Base-by-base conservation (phyloP, 768 basidiomycete genomes). In the Suillus variegatus region DNA sequence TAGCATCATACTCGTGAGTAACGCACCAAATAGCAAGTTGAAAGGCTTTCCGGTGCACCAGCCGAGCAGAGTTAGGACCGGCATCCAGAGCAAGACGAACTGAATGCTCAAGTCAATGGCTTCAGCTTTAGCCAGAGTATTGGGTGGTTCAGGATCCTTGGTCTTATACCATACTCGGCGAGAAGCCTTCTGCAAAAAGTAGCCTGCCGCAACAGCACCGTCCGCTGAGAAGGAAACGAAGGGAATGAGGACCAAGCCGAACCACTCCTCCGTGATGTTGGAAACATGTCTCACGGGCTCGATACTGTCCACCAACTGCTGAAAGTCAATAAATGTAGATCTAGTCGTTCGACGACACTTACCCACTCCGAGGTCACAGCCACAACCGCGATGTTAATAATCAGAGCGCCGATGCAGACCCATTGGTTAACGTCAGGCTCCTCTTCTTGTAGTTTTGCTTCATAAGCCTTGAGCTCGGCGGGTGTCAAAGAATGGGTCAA, bases 81-180 rank as follows among this genome's bases (percentile, higher is more conserved):
- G 91, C 85, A 88, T 89, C 91, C 91, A 93, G 75, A 91, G 90
- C 13, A 92, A 79, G 20, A 82, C 82, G 74, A 93, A 92, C 70
- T 93, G 91, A 64, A 92, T 91, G 70, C 87, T 88, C 55, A 92
- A 81, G 72, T 93, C 91, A 65, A 93, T 93, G 6, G 90, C 87
- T 28, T 86, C 82, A 1, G 82, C 88, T 71, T 85, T 86, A 0
- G 91, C 91, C 25, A 91, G 77, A n/a, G 82, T 81, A 6, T 80
- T 78, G 1, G 88, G 88, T 18, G 84, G 69, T 46, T 72, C 77
- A 0, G 78, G 77, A 5, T 78, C 74, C 44, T 78, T 60, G 47
- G 51, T 49, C 54, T 46, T 67, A 18, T 9, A 41, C 40, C 51
- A 22, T 13, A 60, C 6, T 32, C 4, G 57, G 12, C 25, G 38